Evolutionary conservation across 345 rosid species (phyloP), one percentile per base, ranked within the genome.

Genomic region (Dimocarpus longan): DNA sequence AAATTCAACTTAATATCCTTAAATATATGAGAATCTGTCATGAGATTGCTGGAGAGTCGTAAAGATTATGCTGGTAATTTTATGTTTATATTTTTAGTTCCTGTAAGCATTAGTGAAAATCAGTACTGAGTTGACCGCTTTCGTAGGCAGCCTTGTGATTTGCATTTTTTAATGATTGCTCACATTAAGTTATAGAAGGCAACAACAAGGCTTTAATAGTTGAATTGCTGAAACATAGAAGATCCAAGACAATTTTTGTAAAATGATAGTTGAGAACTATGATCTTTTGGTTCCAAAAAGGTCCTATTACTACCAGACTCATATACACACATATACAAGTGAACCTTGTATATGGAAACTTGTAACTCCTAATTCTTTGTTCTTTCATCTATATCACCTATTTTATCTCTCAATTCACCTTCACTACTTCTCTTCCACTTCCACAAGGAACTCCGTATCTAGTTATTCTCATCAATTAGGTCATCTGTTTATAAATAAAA

Each of bases 71-170:
- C 24, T 62, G 48, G 28, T 63, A 60, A 48, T 21, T 52, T 43
- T 5, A 80, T 73, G 75, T 43, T 48, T 48, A 54, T 60, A 18
- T 44, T 67, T 26, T 15, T 13, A 66, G 43, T 64, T 66, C 75
- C 77, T 76, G 70, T 76, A 72, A 21, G 43, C 37, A 43, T 22
- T 21, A 19, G 37, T 24, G 40, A 75, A 42, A 42, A 43, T 42
- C 39, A 37, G 42, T 43, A 65, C 21, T 6, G 59, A 11, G 70
- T 73, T 66, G 64, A n/a, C 66, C 42, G 71, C 71, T 71, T 10
- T 68, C 37, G 44, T 4, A 67, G 18, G 40, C 68, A 74, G 66
- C 54, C 68, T 67, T 63, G 63, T 12, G 24, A 43, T 64, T 74
- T 26, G 65, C 79, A 13, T 44, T 60, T 21, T 26, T 6, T 50